Base-by-base conservation (phyloP, 257 asterid genomes). In the Solanum commersonii region DNA sequence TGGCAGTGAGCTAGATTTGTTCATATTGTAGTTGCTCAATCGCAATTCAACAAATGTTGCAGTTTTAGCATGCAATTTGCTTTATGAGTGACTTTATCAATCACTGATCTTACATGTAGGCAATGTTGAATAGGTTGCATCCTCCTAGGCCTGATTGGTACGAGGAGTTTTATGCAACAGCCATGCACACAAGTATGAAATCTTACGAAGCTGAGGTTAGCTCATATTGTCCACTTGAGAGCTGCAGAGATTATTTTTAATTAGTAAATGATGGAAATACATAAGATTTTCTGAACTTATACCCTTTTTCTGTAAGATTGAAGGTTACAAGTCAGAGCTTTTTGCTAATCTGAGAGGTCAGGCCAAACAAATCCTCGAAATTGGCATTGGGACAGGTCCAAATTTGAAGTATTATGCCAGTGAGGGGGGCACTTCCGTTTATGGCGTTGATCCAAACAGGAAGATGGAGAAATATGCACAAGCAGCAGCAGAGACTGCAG, bases 141-240 rank as follows among this genome's bases (percentile, higher is more conserved):
- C 99, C 98, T 89, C 93, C 94, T 11, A 96, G 95, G 89, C 95
- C 97, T 22, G 99, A 92, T 90, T 96, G 99, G 98, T 95, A 95
- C n/a, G 98, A 95, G 94, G 98, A 95, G 94, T 86, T 95, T 3
- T 95, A 92, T 87, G 98, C 98, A 29, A 91, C 79, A 12, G 95
- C 92, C 25, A 83, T 95, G 94, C 91, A 94, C 91, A 94, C 89
- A 84, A 7, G 89, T 72, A 95, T 79, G 90, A 91, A 87, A 89
- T 52, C 96, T 89, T 97, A 97, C 5, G 98, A 97, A 88, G 92
- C 92, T 34, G 99, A 95, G 98, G 98, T 96, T 89, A 82, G 93
- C n/a, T 46, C 25, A 2, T 88, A 88, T 3, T 42, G 15, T 59
- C 88, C 18, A 84, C 49, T 33, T 73, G 44, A 56, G 33, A 8